These are phyloP conservation scores for Hyphodiscus hymeniophilus DNA, from an alignment of 495 filamentous ascomycete species.

Conservation along the genomic window DNA sequence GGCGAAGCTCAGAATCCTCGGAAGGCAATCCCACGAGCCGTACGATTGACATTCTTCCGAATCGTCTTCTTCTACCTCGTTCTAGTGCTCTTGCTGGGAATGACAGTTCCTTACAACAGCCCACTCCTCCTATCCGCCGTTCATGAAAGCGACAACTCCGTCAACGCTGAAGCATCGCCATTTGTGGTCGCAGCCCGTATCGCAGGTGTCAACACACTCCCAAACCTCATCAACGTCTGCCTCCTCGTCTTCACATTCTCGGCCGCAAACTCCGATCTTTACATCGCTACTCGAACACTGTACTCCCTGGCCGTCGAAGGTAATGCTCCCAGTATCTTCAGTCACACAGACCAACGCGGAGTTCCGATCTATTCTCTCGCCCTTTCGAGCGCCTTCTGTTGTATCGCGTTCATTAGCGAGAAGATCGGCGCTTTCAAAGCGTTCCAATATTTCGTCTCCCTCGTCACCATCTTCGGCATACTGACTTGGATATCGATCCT, in stretches of 20 bases:
- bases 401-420: slow-evolving; percentile 64
- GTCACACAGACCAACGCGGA: slow-evolving; percentile 44
- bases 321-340: slow-evolving; percentile 54
- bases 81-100: slow-evolving; percentile 60
- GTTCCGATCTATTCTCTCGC: slow-evolving; percentile 55
- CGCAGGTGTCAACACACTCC: slow-evolving; percentile 55
- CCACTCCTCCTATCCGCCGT: slow-evolving; percentile 40
- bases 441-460: slow-evolving; percentile 56
- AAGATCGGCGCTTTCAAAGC: slow-evolving; percentile 44
- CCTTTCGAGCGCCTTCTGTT: slow-evolving; percentile 41
- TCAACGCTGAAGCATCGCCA: slow-evolving; percentile 54
- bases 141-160: slow-evolving; percentile 31
- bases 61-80: slow-evolving; percentile 66
- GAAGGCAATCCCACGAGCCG: slow-evolving; percentile 57
- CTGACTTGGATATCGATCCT: slow-evolving; percentile 55
- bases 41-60: slow-evolving; percentile 61
- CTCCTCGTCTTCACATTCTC: slow-evolving; percentile 60
- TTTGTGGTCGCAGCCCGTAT: slow-evolving; percentile 55
- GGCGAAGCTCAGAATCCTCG: slow-evolving; percentile 66
- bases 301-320: slow-evolving; percentile 58
- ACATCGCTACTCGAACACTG: slow-evolving; percentile 66
- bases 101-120: slow-evolving; percentile 54
- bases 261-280: slow-evolving; percentile 71
- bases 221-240: slow-evolving; percentile 66
- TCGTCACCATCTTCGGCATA: slow-evolving; percentile 49